These are phyloP conservation scores for Cardamine chenopodiifolia DNA, from an alignment of 345 rosid genomes.

Conservation along the genomic window DNA sequence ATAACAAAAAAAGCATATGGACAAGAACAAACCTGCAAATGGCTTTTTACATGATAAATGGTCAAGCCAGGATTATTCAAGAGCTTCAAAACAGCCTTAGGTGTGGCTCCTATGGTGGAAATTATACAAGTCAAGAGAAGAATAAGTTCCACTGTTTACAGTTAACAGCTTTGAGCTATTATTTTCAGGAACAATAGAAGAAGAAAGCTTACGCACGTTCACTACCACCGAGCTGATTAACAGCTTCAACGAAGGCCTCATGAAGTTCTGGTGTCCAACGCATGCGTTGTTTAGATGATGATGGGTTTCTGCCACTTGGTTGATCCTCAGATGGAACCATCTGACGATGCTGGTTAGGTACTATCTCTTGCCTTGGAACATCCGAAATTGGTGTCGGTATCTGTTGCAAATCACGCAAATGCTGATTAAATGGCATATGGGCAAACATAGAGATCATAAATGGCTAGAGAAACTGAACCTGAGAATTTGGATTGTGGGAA, in stretches of 20 bases:
- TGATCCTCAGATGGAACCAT: constrained; percentile 43
- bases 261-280: constrained; percentile 98
- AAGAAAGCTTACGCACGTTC: constrained; percentile 62
- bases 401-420: constrained; percentile 35
- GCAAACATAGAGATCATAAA: constrained; percentile 17
- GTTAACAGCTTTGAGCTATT: not conserved
- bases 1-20: not conserved
- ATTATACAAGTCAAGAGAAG: constrained; percentile 2
- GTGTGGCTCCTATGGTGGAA: constrained; percentile 79
- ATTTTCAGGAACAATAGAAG: constrained; percentile 13
- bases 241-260: constrained; percentile 92
- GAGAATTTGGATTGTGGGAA: constrained; percentile 49
- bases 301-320: constrained; percentile 35
- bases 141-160: not conserved
- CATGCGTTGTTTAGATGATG: constrained; percentile 71
- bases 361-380: constrained; percentile 48
- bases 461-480: constrained; percentile 51
- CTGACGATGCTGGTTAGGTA: constrained; percentile 50
- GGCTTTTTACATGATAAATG: constrained; percentile 97
- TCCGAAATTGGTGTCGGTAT: constrained; percentile 41
- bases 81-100: constrained; percentile 86
- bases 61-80: constrained; percentile 86
- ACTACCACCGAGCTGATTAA: constrained; percentile 85
- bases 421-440: not conserved
- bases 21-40: constrained; percentile 67